Percentiles rank a stretch among this genome's conserved stretches.
These are phyloP conservation scores for Malus hybrid DNA, from an alignment of 331 rosid genomes.

Conservation along the genomic window DNA sequence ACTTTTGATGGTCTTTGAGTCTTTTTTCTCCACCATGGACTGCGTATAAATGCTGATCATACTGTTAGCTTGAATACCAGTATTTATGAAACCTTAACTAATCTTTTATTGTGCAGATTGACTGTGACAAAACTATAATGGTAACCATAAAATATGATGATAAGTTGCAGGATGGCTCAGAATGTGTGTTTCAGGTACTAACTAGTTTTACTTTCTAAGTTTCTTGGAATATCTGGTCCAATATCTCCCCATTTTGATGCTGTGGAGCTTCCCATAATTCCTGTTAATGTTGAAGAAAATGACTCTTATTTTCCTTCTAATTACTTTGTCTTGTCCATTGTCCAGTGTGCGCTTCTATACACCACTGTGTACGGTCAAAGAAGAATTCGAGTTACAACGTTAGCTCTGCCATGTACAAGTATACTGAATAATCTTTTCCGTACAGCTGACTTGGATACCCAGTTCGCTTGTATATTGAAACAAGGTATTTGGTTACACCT, in stretches of 20 bases:
- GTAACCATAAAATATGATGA: conserved; percentile 87
- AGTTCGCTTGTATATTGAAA: conserved; percentile 85
- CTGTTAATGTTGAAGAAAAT: not conserved
- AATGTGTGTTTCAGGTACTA: conserved; percentile 90
- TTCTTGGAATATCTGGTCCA: not conserved
- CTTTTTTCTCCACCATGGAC: not conserved
- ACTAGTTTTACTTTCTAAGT: not conserved
- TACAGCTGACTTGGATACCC: conserved; percentile 93
- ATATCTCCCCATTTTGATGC: not conserved
- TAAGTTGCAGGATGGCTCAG: conserved; percentile 93
- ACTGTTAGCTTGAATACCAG: not conserved
- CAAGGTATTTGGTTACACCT: conserved; percentile 49
- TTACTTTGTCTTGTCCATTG: conserved; percentile 1
- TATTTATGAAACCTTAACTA: not conserved
- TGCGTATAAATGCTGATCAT: not conserved
- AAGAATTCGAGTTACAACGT: conserved; percentile 79
- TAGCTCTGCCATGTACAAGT: conserved; percentile 86
- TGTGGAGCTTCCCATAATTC: not conserved
- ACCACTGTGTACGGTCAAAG: conserved; percentile 91
- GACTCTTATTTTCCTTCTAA: not conserved
- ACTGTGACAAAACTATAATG: conserved; percentile 88
- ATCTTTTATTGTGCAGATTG: conserved; percentile 51
- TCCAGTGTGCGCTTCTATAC: conserved; percentile 95
- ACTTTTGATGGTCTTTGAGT: not conserved
- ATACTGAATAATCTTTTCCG: conserved; percentile 88